Evolutionary conservation across 2,329 filamentous ascomycete species (phyloP).

Genomic region (Lizonia empirigonia): DNA sequence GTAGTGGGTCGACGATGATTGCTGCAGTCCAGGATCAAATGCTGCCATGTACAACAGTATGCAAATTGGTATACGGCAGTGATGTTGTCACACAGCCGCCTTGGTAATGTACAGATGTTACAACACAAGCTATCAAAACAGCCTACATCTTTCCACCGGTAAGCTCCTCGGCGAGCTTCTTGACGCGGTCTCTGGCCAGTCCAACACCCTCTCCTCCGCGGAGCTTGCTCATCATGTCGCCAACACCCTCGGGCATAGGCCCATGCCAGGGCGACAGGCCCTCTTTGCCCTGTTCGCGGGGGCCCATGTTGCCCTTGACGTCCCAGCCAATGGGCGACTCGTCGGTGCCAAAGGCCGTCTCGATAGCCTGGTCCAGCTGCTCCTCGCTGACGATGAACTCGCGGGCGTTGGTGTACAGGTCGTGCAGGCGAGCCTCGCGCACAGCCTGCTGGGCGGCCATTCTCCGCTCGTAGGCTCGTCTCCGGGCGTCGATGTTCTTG

Average conservation of each 20-base stretch:
- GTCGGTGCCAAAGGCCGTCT: conserved; percentile 74
- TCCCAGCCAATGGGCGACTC: conserved; percentile 51
- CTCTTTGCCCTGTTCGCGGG: conserved; percentile 25
- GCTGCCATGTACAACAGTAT: no score
- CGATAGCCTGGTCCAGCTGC: conserved; percentile 75
- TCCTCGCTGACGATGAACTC: conserved; percentile 83
- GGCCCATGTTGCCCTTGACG: conserved; percentile 26
- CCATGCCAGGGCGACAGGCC: conserved; percentile 42
- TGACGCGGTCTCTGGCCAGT: conserved; percentile 63
- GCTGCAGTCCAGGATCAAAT: no score
- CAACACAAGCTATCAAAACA: not conserved
- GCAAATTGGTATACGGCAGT: not conserved
- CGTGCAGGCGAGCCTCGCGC: conserved; percentile 75
- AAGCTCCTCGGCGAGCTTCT: conserved; percentile 68
- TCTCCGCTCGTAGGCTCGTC: conserved; percentile 47
- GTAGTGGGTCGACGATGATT: no score
- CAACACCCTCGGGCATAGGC: conserved; percentile 40
- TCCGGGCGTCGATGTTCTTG: conserved; percentile 39
- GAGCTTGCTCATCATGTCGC: conserved; percentile 43
- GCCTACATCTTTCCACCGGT: conserved; percentile 66
- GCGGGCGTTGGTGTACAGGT: conserved; percentile 86
- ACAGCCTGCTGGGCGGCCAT: conserved; percentile 61
- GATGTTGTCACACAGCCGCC: not conserved
- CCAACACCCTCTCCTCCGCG: conserved; percentile 46
- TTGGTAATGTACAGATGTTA: conserved; percentile 13